Evolutionary conservation across 352 stramenopile species (phyloP).

Genomic region (Salisapilia sapeloensis): DNA sequence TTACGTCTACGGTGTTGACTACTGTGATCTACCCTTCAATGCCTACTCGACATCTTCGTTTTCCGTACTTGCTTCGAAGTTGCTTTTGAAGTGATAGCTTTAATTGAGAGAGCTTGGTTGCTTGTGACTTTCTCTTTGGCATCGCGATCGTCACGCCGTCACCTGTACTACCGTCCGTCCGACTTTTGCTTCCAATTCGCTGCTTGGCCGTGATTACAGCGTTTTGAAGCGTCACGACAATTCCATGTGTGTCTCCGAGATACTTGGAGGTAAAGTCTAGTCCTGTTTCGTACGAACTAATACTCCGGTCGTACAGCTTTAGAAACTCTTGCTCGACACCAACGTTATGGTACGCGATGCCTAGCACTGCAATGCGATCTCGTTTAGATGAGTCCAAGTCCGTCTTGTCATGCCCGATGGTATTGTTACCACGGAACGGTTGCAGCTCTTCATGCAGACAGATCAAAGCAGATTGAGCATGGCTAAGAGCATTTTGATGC

Average conservation of each 20-base stretch:
- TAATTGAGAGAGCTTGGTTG: too few relatives aligned
- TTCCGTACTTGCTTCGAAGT: too few relatives aligned
- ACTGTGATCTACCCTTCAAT: too few relatives aligned
- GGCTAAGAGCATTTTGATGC: conserved; percentile 79
- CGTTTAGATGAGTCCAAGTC: conserved; percentile 28
- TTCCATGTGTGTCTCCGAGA: conserved; percentile 80
- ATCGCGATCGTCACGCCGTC: conserved; percentile 27
- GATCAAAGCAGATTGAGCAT: conserved; percentile 86
- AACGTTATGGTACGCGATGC: conserved; percentile 92
- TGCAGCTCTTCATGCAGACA: conserved; percentile 88
- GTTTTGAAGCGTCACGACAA: conserved; percentile 85
- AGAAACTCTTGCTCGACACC: conserved; percentile 92
- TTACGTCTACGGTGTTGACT: too few relatives aligned
- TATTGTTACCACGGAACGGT: conserved; percentile 5
- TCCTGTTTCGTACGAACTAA: conserved; percentile 87
- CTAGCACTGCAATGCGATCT: conserved; percentile 84
- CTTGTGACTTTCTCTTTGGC: too few relatives aligned
- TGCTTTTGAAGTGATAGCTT: too few relatives aligned
- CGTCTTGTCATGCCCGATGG: conserved; percentile 1
- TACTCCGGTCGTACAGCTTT: conserved; percentile 80
- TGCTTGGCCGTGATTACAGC: conserved; percentile 67
- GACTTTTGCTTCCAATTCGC: conserved; percentile 25
- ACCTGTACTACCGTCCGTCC: conserved; percentile 20
- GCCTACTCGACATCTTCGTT: too few relatives aligned
- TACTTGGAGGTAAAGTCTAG: conserved; percentile 74